phyloP scores from a whole-genome alignment of 495 filamentous ascomycete genomes.

The Neurospora sublineolata region DNA sequence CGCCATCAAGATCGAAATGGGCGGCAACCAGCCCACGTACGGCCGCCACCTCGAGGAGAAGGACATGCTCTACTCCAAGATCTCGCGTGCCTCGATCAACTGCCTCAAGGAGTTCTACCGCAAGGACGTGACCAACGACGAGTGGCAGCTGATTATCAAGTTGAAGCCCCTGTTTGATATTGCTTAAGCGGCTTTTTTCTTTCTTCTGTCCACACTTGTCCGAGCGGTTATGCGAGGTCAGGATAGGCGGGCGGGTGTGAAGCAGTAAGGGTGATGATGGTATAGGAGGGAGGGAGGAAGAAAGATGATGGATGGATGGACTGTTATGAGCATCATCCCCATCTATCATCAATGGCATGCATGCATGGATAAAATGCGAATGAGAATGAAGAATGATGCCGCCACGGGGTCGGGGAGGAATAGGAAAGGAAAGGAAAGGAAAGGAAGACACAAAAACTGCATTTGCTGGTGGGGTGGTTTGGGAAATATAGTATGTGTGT shows the following conservation, averaged over 20 bases:
- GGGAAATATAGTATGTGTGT: background rate
- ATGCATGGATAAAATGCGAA: background rate
- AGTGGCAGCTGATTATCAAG: slow-evolving; percentile 86
- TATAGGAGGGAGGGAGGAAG: too few relatives aligned
- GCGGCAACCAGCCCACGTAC: slow-evolving; percentile 86
- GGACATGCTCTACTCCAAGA: slow-evolving; percentile 76
- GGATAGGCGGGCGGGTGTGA: background rate
- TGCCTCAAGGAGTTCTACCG: slow-evolving; percentile 94
- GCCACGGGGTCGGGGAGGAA: too few relatives aligned
- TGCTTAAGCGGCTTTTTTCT: slow-evolving; percentile 7
- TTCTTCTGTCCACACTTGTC: background rate
- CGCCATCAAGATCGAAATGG: slow-evolving; percentile 92
- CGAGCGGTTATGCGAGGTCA: background rate
- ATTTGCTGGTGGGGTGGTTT: background rate
- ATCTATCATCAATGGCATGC: background rate
- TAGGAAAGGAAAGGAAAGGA: background rate
- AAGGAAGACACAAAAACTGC: background rate
- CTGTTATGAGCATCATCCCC: background rate
- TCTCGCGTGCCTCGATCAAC: slow-evolving; percentile 82
- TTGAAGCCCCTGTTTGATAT: slow-evolving; percentile 93
- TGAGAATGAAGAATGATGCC: background rate
- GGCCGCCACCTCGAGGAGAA: slow-evolving; percentile 92
- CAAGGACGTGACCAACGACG: slow-evolving; percentile 79
- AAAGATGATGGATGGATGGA: background rate
- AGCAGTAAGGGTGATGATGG: background rate